Conservation (phyloP, 768 basidiomycete species). For the Hericium rajendrae region DNA sequence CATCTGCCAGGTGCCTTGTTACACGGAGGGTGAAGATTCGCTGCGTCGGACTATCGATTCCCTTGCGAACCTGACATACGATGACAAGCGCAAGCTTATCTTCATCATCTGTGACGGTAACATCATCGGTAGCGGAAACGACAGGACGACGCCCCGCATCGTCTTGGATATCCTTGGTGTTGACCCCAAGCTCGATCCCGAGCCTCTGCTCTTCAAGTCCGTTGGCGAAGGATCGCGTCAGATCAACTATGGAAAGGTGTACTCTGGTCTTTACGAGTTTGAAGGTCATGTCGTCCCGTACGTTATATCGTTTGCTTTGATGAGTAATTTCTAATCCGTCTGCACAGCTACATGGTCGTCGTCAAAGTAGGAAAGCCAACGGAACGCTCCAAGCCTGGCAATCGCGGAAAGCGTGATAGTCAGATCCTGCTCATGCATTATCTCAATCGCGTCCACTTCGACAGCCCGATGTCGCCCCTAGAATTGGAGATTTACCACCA, state of each 20-base stretch:
- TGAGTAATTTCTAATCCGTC: background rate
- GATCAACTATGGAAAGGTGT: slow-evolving; percentile 91
- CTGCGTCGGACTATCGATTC: slow-evolving; percentile 87
- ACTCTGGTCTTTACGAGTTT: slow-evolving; percentile 90
- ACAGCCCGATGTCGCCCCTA: slow-evolving; percentile 85
- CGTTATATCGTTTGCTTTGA: slow-evolving; percentile 23
- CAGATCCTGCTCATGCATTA: slow-evolving; percentile 88
- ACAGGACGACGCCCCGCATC: slow-evolving; percentile 84
- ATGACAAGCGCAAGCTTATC: slow-evolving; percentile 91
- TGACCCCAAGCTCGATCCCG: slow-evolving; percentile 83
- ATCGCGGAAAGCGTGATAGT: slow-evolving; percentile 91
- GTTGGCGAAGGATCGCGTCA: slow-evolving; percentile 85
- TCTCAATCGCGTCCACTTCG: slow-evolving; percentile 90
- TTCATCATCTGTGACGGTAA: slow-evolving; percentile 95
- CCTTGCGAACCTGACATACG: slow-evolving; percentile 80
- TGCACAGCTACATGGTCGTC: slow-evolving; percentile 72
- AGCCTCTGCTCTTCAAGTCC: slow-evolving; percentile 85
- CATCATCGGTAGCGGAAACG: slow-evolving; percentile 92
- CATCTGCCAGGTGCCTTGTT: slow-evolving; percentile 88
- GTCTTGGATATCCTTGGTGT: slow-evolving; percentile 89
- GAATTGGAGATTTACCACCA: slow-evolving; percentile 95
- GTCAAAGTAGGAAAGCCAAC: slow-evolving; percentile 94
- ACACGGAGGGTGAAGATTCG: slow-evolving; percentile 94
- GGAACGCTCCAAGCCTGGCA: slow-evolving; percentile 86
- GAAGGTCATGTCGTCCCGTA: slow-evolving; percentile 93